These are phyloP conservation scores for Colletotrichum sp. DNA, from an alignment of 2,329 filamentous ascomycete genomes.

Conservation along the genomic window DNA sequence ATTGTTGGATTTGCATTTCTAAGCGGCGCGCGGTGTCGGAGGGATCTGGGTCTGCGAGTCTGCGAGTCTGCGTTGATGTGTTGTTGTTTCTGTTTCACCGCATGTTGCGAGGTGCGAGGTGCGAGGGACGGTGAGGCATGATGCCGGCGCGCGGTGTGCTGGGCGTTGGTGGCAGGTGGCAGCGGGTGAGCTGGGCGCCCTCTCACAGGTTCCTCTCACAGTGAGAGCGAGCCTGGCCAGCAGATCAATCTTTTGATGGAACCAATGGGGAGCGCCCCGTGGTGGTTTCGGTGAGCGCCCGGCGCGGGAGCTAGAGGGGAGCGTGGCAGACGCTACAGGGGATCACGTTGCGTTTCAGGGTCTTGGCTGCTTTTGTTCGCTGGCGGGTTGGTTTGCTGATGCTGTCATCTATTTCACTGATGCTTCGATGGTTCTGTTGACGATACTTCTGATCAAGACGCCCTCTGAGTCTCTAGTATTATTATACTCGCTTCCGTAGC, in stretches of 20 bases:
- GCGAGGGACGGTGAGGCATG: not conserved
- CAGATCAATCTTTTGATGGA: not conserved
- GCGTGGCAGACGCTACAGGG: not conserved
- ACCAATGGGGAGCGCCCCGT: not conserved
- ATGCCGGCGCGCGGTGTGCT: not conserved
- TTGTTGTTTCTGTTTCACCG: slow-evolving; percentile 10
- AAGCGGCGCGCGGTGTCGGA: not conserved
- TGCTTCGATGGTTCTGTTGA: not conserved
- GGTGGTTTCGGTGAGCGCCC: not conserved
- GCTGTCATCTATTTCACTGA: not conserved
- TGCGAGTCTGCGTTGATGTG: not conserved
- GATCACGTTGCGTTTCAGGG: not conserved
- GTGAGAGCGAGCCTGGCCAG: not conserved
- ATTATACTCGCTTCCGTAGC: not conserved
- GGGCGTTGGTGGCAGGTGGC: not conserved
- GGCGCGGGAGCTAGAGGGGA: not conserved
- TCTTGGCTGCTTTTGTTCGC: not conserved
- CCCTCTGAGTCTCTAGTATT: not conserved
- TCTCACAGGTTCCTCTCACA: not conserved
- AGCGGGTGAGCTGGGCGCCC: not conserved
- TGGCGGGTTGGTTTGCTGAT: not conserved
- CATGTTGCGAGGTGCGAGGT: not conserved
- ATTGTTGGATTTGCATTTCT: not conserved
- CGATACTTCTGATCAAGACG: not conserved
- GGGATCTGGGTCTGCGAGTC: not conserved